Evolutionary conservation across 345 rosid genomes (phyloP), one percentile per base, ranked within the genome.

Genomic region (Noccaea bulbosa): DNA sequence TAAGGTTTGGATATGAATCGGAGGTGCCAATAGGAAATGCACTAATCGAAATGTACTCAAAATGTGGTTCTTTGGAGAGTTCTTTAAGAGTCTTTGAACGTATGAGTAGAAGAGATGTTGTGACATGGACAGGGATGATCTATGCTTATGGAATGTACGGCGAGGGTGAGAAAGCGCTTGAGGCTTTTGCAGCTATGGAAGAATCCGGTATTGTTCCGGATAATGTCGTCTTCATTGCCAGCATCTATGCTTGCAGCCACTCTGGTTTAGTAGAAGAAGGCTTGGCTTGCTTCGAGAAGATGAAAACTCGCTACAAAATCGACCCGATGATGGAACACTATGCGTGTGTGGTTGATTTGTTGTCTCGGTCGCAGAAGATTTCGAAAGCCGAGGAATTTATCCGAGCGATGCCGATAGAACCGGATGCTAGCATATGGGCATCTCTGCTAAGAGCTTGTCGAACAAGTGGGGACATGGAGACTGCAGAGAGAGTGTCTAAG

Each of bases 201-300:
- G 70, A 66, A 56, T 70, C 73, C 5, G 89, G 87, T 67, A 44
- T 83, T 33, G 44, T 70, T 73, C 91, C 85, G 1, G 91, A 88
- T 81, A 74, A 38, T 53, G 81, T 85, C 39, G 81, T 80, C 47
- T 85, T 85, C 72, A 78, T 89, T 59, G 79, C 90, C 4, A 48
- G 85, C 76, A 76, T 87, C 49, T 82, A 77, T 74, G 90, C 95
- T 62, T 87, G 95, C 71, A 87, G 95, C 77, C 87, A 85, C 67
- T 87, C 92, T n/a, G 90, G 95, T 73, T 69, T 89, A 66, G 89
- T 85, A 7, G 88, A 89, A 65, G 86, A 85, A 67, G 95, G 92
- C 14, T 65, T 84, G 46, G 77, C 80, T 55, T 81, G 53, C 61
- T 86, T 88, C 44, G 71, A 83, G 16, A 71, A 48, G 76, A 83